Percentiles rank a stretch among this genome's conserved stretches.
Conservation (phyloP, 2,329 filamentous ascomycete genomes). For the Alternaria ethzedia region DNA sequence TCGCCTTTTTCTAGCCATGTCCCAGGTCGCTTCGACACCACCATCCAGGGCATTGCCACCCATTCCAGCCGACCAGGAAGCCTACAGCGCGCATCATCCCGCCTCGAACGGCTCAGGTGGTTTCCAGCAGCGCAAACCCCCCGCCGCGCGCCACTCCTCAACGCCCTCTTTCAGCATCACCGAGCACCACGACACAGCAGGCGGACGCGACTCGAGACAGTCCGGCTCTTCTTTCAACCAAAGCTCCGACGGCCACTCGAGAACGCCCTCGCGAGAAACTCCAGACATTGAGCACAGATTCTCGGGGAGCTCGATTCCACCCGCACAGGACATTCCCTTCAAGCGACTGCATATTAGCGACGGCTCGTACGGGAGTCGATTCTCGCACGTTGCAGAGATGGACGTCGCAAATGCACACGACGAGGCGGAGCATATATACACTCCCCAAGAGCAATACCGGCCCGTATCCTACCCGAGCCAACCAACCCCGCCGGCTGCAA, state of each 20-base stretch:
- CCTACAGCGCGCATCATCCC: slow-evolving; percentile 11
- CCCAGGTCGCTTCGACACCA: slow-evolving; percentile 28
- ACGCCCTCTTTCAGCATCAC: slow-evolving; percentile 43
- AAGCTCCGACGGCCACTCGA: slow-evolving; percentile 45
- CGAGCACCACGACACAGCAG: slow-evolving; percentile 38
- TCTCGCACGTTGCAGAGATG: slow-evolving; percentile 42
- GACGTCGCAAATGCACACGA: slow-evolving; percentile 37
- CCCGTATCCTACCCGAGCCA: slow-evolving; percentile 26
- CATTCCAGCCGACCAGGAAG: slow-evolving; percentile 27
- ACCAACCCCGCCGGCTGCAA: slow-evolving; percentile 32
- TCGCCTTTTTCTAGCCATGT: slow-evolving; percentile 31
- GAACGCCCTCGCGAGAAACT: slow-evolving; percentile 44
- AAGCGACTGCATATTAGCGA: slow-evolving; percentile 44
- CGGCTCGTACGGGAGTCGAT: slow-evolving; percentile 38
- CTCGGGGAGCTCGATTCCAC: slow-evolving; percentile 30
- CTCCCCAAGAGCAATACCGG: slow-evolving; percentile 28
- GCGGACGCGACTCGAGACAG: slow-evolving; percentile 42
- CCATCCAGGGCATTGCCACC: slow-evolving; percentile 34
- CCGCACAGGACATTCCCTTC: slow-evolving; percentile 44
- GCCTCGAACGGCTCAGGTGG: slow-evolving; percentile 28
- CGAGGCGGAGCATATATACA: slow-evolving; percentile 29
- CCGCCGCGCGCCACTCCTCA: slow-evolving; percentile 23
- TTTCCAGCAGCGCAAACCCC: slow-evolving; percentile 35
- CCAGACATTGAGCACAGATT: slow-evolving; percentile 34
- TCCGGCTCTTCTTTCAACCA: slow-evolving; percentile 42